Evolutionary conservation across 2,329 filamentous ascomycete species (phyloP).

Genomic region (Cylindrodendrum hubeiense): DNA sequence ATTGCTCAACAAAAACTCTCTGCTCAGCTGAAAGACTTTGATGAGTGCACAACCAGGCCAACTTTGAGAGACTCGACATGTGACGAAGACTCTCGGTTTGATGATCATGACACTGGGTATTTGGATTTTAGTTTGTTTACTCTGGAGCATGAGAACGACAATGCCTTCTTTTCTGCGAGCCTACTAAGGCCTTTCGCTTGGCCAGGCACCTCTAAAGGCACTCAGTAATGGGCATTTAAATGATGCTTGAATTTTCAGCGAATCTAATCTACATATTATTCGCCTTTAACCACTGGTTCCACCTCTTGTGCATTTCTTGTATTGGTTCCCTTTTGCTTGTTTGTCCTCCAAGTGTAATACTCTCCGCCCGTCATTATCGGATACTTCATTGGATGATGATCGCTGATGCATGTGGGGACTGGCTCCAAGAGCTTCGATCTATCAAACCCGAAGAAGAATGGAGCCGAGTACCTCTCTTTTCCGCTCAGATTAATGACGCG

Average conservation of each 20-base stretch:
- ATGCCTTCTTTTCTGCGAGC: no score
- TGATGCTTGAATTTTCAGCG: no score
- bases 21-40: not conserved
- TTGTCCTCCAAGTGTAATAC: conserved; percentile 47
- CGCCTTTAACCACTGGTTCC: no score
- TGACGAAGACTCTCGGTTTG: no score
- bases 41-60: not conserved
- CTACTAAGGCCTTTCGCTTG: no score
- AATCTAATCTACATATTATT: no score
- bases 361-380: conserved; percentile 49
- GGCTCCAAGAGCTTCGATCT: conserved; percentile 43
- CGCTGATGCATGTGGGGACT: conserved; percentile 47
- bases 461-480: conserved; percentile 56
- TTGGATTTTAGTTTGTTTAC: no score
- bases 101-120: no score
- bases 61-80: no score
- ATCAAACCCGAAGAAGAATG: conserved; percentile 60
- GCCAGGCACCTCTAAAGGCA: no score
- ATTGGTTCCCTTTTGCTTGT: conserved; percentile 42
- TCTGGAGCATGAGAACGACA: no score
- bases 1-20: not conserved
- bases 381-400: conserved; percentile 50
- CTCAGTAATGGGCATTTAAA: no score
- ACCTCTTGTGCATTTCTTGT: not conserved
- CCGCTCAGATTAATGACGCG: conserved; percentile 57